Evolutionary conservation across 768 basidiomycete species (phyloP).

Genomic region (Floccularia luteovirens): DNA sequence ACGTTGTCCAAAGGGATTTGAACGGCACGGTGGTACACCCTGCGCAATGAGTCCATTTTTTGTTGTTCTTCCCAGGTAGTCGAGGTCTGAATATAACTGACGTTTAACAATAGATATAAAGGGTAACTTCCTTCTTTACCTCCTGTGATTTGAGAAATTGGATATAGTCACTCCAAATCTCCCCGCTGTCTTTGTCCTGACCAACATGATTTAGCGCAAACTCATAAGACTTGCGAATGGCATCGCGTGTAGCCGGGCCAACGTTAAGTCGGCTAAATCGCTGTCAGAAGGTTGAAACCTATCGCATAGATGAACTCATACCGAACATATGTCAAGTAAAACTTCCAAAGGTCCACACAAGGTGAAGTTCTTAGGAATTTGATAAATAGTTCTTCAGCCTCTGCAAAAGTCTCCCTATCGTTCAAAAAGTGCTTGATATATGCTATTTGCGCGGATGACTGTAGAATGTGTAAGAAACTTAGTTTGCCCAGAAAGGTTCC

Average conservation of each 20-base stretch:
- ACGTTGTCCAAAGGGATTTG: slow-evolving; percentile 93
- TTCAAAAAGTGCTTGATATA: slow-evolving; percentile 75
- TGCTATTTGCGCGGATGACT: slow-evolving; percentile 81
- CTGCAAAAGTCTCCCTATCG: slow-evolving; percentile 54
- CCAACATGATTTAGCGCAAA: slow-evolving; percentile 87
- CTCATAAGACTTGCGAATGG: slow-evolving; percentile 85
- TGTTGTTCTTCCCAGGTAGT: slow-evolving; percentile 96
- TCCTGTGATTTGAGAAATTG: slow-evolving; percentile 78
- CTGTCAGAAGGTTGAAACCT: slow-evolving; percentile 7
- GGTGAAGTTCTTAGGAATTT: slow-evolving; percentile 80
- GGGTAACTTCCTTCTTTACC: slow-evolving; percentile 30
- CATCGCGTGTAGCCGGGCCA: slow-evolving; percentile 63
- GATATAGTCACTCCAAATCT: slow-evolving; percentile 94
- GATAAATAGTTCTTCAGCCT: slow-evolving; percentile 86
- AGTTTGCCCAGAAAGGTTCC: slow-evolving; percentile 1
- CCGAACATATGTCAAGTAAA: slow-evolving; percentile 92
- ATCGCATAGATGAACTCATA: slow-evolving; percentile 27
- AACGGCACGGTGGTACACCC: slow-evolving; percentile 89
- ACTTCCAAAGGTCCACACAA: slow-evolving; percentile 86
- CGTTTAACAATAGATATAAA: not conserved
- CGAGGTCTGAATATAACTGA: slow-evolving; percentile 39
- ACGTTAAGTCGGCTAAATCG: slow-evolving; percentile 57
- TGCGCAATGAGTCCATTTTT: slow-evolving; percentile 88
- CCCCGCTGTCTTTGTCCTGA: slow-evolving; percentile 85
- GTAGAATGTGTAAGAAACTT: slow-evolving; percentile 9